phyloP scores from a whole-genome alignment of 345 rosid genomes.

The Laguncularia racemosa region DNA sequence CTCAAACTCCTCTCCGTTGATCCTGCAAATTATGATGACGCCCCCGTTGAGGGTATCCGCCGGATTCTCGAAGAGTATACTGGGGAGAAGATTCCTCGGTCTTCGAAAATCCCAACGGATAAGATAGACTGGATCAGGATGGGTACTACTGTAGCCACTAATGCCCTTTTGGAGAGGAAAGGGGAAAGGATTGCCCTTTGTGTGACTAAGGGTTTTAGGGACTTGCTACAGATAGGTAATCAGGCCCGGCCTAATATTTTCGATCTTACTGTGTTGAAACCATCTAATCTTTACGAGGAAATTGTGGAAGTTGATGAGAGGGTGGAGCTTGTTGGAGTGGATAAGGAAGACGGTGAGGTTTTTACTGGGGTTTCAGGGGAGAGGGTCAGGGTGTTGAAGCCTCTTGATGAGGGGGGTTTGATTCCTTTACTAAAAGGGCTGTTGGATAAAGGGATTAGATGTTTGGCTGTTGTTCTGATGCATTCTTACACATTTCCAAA shows the following conservation, averaged over 20 bases:
- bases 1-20: slow-evolving; percentile 90
- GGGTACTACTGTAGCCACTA: slow-evolving; percentile 97
- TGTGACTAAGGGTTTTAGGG: slow-evolving; percentile 79
- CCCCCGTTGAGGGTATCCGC: slow-evolving; percentile 91
- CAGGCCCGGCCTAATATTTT: slow-evolving; percentile 89
- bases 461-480: slow-evolving; percentile 89
- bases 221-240: slow-evolving; percentile 91
- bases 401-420: slow-evolving; percentile 53
- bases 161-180: slow-evolving; percentile 91
- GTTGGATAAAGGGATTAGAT: slow-evolving; percentile 70
- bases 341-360: slow-evolving; percentile 23
- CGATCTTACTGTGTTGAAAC: slow-evolving; percentile 75
- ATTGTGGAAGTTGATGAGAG: slow-evolving; percentile 90
- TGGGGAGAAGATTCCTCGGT: slow-evolving; percentile 52
- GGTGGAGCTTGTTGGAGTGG: slow-evolving; percentile 56
- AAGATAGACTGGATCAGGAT: slow-evolving; percentile 96
- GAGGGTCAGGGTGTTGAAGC: slow-evolving; percentile 66
- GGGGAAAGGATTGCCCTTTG: slow-evolving; percentile 90
- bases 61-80: slow-evolving; percentile 83
- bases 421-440: slow-evolving; percentile 48
- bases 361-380: slow-evolving; percentile 83
- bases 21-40: slow-evolving; percentile 91
- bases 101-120: slow-evolving; percentile 73
- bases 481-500: slow-evolving; percentile 88
- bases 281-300: slow-evolving; percentile 80